Conservation (phyloP, 129 eudicot genomes). For the Centrapalus pauciflorus region DNA sequence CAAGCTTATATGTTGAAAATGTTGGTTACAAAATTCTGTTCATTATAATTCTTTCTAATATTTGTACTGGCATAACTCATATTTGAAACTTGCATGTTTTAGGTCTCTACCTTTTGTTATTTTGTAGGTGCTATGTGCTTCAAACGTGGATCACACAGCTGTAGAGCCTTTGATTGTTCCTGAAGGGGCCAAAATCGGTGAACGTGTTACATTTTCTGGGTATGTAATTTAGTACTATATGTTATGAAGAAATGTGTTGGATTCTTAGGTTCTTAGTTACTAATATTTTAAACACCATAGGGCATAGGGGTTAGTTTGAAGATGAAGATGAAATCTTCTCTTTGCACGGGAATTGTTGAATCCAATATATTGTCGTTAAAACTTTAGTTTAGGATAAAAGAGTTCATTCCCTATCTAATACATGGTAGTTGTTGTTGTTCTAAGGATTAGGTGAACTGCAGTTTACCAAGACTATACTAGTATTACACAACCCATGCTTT, state of each 20-base stretch:
- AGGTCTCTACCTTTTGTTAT: background rate
- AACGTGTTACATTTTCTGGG: slow-evolving; percentile 79
- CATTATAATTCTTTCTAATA: background rate
- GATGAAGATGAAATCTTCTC: too few relatives aligned
- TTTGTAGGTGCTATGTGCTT: slow-evolving; percentile 87
- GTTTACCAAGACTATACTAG: too few relatives aligned
- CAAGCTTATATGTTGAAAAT: background rate
- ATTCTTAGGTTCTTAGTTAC: background rate
- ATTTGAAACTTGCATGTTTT: background rate
- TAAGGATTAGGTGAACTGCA: too few relatives aligned
- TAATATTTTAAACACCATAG: background rate
- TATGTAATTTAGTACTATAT: slow-evolving; percentile 29
- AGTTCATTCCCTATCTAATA: too few relatives aligned
- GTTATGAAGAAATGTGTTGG: background rate
- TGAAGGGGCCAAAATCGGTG: slow-evolving; percentile 83
- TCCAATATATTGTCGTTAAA: too few relatives aligned
- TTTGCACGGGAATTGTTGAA: too few relatives aligned
- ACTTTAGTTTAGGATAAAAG: too few relatives aligned
- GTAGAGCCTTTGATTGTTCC: slow-evolving; percentile 93
- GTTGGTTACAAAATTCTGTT: background rate
- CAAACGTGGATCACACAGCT: slow-evolving; percentile 73
- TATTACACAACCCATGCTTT: background rate
- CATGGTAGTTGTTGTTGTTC: too few relatives aligned
- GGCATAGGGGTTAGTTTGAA: too few relatives aligned
- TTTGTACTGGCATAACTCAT: background rate